Base-by-base conservation (phyloP, 1,284 basidiomycete genomes). In the Apiotrichum sp. region DNA sequence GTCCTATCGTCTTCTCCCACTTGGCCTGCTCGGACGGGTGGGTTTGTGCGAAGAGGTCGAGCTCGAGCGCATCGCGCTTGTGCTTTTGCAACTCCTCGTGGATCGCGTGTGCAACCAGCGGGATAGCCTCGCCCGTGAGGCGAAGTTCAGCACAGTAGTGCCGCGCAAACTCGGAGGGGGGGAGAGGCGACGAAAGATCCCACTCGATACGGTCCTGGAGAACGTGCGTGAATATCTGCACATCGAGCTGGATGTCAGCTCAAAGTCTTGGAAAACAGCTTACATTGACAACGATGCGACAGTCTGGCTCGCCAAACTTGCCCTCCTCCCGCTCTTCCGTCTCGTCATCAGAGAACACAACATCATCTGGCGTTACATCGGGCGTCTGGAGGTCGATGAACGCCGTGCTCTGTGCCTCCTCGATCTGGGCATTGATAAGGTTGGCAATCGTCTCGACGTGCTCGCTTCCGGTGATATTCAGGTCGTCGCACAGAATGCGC, bases 191-290 rank as follows among this genome's bases (percentile, higher is more conserved):
- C 35, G 91, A 84, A 6, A 98, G 82, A 75, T 98, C 95, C 96
- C 96, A 98, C 77, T 98, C 96, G 66, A 98, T 89, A 63, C 93
- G 89, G 77, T 98, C 95, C 56, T 88, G 81, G 1, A 98, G 81
- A 73, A 95, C 89, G 72, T 92, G 82, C 16, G 87, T 89, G 47
- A 87, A 87, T 70, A 98, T 89, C 75, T 98, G 95, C n/a, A 98
- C 90, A 76, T 98, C 93, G 72, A 98, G 90, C 90, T 96, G 75
- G 16, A 38, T 38, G 32, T 41, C 50, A 38, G 31, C n/a, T 6
- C 34, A 41, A 34, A 35, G 22, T 22, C 22, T 22, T 22, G 22
- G 22, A 29, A 4, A 2, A 81, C 22, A 22, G 22, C 88, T 73
- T 70, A 93, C 90, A 67, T 90, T 91, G 50, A 96, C 78, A 59